Evolutionary conservation across 164 flowering plant species (phyloP).

Genomic region (Nymphaea thermarum): DNA sequence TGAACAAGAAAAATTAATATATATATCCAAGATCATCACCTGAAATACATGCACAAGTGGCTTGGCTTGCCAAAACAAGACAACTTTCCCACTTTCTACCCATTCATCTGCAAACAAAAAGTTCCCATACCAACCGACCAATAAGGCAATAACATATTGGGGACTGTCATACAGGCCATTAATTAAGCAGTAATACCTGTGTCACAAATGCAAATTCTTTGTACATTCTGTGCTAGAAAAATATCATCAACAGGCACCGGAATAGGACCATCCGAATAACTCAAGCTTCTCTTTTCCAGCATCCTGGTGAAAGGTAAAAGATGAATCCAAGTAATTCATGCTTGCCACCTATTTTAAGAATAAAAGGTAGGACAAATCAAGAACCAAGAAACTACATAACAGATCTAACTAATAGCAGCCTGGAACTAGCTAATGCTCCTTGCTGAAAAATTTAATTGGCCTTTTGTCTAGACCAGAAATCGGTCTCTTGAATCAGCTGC

Average conservation of each 20-base stretch:
- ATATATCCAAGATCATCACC: conserved; percentile 26
- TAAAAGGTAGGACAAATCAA: no score
- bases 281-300: conserved; percentile 90
- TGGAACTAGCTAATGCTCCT: no score
- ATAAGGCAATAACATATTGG: neutral
- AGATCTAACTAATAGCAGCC: no score
- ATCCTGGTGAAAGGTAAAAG: conserved; percentile 28
- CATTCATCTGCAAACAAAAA: conserved; percentile 49
- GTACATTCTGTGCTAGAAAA: conserved; percentile 67
- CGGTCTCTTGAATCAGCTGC: no score
- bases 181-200: conserved; percentile 34
- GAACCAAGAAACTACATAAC: no score
- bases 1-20: no score
- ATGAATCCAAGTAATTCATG: no score
- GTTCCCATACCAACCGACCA: neutral
- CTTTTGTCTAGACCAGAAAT: no score
- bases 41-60: conserved; percentile 93
- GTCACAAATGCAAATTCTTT: conserved; percentile 67
- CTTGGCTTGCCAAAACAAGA: conserved; percentile 97
- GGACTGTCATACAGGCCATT: no score
- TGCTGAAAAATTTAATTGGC: no score
- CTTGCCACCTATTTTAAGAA: no score
- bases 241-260: conserved; percentile 63
- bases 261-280: conserved; percentile 74
- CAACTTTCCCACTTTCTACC: conserved; percentile 56